Base-by-base conservation (phyloP, 1,284 basidiomycete species). In the Phlebopus sp. region DNA sequence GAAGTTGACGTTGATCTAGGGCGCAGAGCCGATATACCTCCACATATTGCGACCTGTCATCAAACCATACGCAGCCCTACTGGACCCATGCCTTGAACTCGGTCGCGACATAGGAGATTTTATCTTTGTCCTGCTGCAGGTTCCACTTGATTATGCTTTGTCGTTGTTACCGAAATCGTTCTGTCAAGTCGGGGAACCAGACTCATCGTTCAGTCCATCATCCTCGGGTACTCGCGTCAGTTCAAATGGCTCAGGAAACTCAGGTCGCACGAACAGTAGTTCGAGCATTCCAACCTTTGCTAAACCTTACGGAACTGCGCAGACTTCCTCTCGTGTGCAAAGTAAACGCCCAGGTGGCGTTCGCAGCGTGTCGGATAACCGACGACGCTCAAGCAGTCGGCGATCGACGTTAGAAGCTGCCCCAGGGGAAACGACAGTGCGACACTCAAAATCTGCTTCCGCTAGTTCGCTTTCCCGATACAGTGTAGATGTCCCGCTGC, bases 21-120 rank as follows among this genome's bases (percentile, higher is more conserved):
- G 86, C 29, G 84, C 88, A 23, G 87, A 90, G 65, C 88, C 87
- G 5, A 76, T 90, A 32, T 90, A 79, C 59, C 70, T 90, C 29
- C 83, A 90, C 64, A 65, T 87, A 50, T 73, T 90, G 30, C 83
- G 86, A 14, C 86, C 85, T 29, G 59, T 84, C 42, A 61, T 88
- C 56, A 85, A 82, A 60, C 86, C 87, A 10, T 84, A 90, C 54
- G 74, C 77, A 8, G 56, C 71, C 5, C 75, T 80, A 0, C 64
- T 90, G 27, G 87, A 90, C 57, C 69, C 77, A 21, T 47, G 77
- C 21, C 68, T 89, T 21, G 81, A 86, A 43, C 54, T 82, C 15
- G 65, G 72, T 17, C 71, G 76, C 44, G 78, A 81, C 60, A 57
- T 82, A 37, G 82, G 83, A 21, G 87, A 89, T 60, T 76, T 90